phyloP scores from a whole-genome alignment of 2,329 filamentous ascomycete species.

The Epichloe sylvatica region DNA sequence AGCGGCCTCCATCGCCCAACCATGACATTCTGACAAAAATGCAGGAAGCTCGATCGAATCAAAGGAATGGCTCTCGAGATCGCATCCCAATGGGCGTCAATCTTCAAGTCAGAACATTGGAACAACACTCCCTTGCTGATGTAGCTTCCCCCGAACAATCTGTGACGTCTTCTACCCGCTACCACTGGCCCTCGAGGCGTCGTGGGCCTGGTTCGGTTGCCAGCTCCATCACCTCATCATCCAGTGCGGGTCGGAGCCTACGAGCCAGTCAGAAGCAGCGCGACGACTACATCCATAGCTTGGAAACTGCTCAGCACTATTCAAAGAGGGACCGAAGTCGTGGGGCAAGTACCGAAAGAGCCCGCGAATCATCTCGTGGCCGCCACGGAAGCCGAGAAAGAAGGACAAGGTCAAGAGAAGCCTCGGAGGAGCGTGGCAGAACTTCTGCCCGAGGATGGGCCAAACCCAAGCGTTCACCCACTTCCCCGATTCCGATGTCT shows the following conservation, averaged over 20 bases:
- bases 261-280: conserved; percentile 46
- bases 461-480: conserved; percentile 74
- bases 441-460: conserved; percentile 50
- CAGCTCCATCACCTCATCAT: conserved; percentile 43
- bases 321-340: conserved; percentile 40
- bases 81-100: conserved; percentile 59
- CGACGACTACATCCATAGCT: conserved; percentile 74
- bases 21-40: conserved; percentile 50
- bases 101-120: conserved; percentile 49
- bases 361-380: conserved; percentile 27
- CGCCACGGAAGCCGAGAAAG: conserved; percentile 35
- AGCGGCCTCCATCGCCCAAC: conserved; percentile 47
- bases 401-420: conserved; percentile 42
- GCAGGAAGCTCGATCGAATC: conserved; percentile 39
- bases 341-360: conserved; percentile 36
- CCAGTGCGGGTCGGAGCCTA: conserved; percentile 36
- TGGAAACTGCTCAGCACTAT: conserved; percentile 62
- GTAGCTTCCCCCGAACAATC: conserved; percentile 45
- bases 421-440: conserved; percentile 58
- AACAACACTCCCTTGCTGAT: conserved; percentile 36
- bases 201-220: conserved; percentile 41
- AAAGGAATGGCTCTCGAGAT: conserved; percentile 58
- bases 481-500: conserved; percentile 87
- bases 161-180: conserved; percentile 36
- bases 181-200: conserved; percentile 41